These are phyloP conservation scores for Paramecium pentaurelia DNA, from an alignment of 73 alveolate species.

Conservation along the genomic window DNA sequence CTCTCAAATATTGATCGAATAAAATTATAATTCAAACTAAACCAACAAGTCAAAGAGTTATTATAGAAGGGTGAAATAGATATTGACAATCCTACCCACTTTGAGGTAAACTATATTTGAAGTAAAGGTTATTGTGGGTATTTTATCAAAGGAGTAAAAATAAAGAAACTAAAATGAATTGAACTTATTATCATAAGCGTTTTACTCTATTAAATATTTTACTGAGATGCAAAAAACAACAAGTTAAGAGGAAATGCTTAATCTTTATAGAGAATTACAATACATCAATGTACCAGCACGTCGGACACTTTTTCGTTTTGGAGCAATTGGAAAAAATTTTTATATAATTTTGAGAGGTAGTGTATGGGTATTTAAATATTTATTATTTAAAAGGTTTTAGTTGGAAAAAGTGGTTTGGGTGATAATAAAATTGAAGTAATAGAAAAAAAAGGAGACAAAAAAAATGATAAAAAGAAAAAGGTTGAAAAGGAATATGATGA, in stretches of 20 bases:
- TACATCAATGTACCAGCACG: not conserved
- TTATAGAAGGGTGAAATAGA: not conserved
- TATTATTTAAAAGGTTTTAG: not conserved
- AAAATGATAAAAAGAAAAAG: not conserved
- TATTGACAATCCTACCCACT: not conserved
- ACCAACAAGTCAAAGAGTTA: not conserved
- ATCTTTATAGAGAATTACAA: slow-evolving; percentile 19
- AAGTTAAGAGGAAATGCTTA: slow-evolving; percentile 21
- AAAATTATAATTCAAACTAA: not conserved
- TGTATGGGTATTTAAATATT: not conserved
- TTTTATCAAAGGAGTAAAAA: not conserved
- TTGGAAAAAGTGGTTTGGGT: slow-evolving; percentile 17
- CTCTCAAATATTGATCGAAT: not conserved
- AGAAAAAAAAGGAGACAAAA: not conserved
- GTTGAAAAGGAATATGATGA: not conserved
- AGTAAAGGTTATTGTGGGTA: not conserved
- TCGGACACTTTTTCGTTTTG: not conserved
- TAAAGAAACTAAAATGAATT: not conserved
- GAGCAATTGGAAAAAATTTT: slow-evolving; percentile 25
- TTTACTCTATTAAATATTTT: not conserved
- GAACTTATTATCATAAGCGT: not conserved
- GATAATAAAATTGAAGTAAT: not conserved
- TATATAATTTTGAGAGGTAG: slow-evolving; percentile 21
- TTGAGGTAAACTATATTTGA: not conserved
- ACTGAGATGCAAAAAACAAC: slow-evolving; percentile 21